Evolutionary conservation across 306 rosid species (phyloP).

Genomic region (Ormosia semicastrata): DNA sequence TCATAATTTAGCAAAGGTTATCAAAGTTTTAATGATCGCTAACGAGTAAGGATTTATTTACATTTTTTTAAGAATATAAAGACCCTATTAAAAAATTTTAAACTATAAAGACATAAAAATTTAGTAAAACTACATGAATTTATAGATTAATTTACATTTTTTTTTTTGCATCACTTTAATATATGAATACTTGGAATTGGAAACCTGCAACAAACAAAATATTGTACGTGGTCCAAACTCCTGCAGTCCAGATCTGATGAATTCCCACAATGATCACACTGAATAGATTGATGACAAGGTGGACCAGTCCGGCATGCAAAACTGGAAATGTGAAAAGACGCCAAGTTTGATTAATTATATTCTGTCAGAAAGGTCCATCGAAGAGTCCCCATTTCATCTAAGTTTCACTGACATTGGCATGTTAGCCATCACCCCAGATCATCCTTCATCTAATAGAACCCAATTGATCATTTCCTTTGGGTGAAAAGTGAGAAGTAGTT

Average conservation of each 20-base stretch:
- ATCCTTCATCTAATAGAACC: not conserved
- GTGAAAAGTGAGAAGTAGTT: not conserved
- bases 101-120: too few relatives aligned
- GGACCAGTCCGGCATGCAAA: conserved; percentile 60
- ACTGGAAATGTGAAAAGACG: conserved; percentile 63
- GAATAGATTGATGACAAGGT: conserved; percentile 58
- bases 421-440: not conserved
- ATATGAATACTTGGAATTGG: not conserved
- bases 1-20: too few relatives aligned
- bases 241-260: conserved; percentile 40
- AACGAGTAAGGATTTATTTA: too few relatives aligned
- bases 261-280: conserved; percentile 51
- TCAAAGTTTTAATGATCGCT: too few relatives aligned
- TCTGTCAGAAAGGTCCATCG: conserved; percentile 32
- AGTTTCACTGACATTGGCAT: conserved; percentile 32
- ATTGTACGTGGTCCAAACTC: conserved; percentile 46
- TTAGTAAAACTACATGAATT: too few relatives aligned
- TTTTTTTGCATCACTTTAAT: not conserved
- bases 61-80: too few relatives aligned
- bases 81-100: too few relatives aligned
- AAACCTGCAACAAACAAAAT: not conserved
- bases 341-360: conserved; percentile 50
- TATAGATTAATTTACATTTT: too few relatives aligned
- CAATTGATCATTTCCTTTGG: not conserved
- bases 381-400: conserved; percentile 64